phyloP scores from a whole-genome alignment of 2,329 filamentous ascomycete genomes.

The Plectosphaerella cucumerina region DNA sequence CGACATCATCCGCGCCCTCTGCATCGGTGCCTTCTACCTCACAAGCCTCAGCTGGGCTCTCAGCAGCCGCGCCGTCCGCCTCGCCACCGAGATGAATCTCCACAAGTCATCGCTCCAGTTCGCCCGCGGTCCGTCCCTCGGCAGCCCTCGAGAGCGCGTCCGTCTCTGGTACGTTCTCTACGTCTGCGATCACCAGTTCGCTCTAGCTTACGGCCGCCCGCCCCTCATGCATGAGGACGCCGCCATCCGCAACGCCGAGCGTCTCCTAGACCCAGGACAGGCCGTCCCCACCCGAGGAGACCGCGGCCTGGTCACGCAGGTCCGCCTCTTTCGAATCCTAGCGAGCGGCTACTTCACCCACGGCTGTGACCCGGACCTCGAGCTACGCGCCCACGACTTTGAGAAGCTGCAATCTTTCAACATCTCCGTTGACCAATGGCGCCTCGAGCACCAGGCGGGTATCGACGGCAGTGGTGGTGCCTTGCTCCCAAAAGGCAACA shows the following conservation, averaged over 20 bases:
- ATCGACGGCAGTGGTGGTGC: background rate
- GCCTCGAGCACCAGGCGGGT: constrained; percentile 6
- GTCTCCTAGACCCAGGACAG: constrained; percentile 17
- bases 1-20: constrained; percentile 56
- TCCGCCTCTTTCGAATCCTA: constrained; percentile 9
- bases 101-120: constrained; percentile 48
- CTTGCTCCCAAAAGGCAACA: constrained; percentile 8
- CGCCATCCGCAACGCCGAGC: constrained; percentile 17
- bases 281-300: constrained; percentile 13
- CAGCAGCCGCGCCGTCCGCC: constrained; percentile 52
- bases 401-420: constrained; percentile 7
- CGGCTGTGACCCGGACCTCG: constrained; percentile 6
- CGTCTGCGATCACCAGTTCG: constrained; percentile 27
- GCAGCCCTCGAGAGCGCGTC: constrained; percentile 45
- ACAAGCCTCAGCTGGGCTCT: constrained; percentile 59
- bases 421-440: constrained; percentile 7
- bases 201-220: constrained; percentile 24
- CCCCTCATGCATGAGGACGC: constrained; percentile 19
- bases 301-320: constrained; percentile 14
- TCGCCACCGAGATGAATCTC: constrained; percentile 51
- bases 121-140: constrained; percentile 31
- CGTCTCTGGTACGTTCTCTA: constrained; percentile 51
- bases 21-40: constrained; percentile 60
- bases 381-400: constrained; percentile 7
- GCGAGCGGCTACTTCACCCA: constrained; percentile 6